Evolutionary conservation across 352 stramenopile genomes (phyloP), one percentile per base, ranked within the genome.

Genomic region (Pythium inflatum): DNA sequence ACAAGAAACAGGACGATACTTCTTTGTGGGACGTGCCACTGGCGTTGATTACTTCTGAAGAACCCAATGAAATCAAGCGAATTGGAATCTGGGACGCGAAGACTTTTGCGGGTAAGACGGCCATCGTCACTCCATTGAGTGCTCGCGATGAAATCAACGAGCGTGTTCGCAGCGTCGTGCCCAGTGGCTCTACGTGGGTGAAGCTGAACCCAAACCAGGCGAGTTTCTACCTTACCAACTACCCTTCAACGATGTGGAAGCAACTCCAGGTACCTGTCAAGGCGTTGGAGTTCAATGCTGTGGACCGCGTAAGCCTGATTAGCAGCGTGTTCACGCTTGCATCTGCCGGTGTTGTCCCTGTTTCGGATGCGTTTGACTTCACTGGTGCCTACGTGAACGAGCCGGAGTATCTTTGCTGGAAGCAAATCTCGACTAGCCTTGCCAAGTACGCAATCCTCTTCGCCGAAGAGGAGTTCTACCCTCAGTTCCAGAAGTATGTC

Each of bases 201-300:
- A 98, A 99, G 78, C 80, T 99, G 14, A 99, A 99, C 82, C 90
- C 90, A 18, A 89, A 90, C 64, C 96, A 99, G 68, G 83, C 97
- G 62, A 92, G 96, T 31, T 97, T 97, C 38, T 98, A 98, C 79
- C 80, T 98, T 22, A 94, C 98, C n/a, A 95, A 97, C 57, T 98
- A 98, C 73, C 88, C 90, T 6, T 73, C 83, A 6, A 83, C 88
- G 38, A 88, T 98, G 79, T 94, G 97, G 76, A 80, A 87, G 30
- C 80, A 83, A 20, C 81, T 98, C 7, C 79, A 88, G 41, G 80
- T 74, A 82, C 78, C 79, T 18, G 74, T 89, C 20, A 75, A 78
- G 51, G 73, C 82, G 18, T 62, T 75, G 4, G 57, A 76, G 62
- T 72, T 98, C 34, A 75, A 68, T 14, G 80, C 93, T 22, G 80